These are phyloP conservation scores for Neurospora crassa DNA, from an alignment of 2,329 filamentous ascomycete species.

Conservation along the genomic window DNA sequence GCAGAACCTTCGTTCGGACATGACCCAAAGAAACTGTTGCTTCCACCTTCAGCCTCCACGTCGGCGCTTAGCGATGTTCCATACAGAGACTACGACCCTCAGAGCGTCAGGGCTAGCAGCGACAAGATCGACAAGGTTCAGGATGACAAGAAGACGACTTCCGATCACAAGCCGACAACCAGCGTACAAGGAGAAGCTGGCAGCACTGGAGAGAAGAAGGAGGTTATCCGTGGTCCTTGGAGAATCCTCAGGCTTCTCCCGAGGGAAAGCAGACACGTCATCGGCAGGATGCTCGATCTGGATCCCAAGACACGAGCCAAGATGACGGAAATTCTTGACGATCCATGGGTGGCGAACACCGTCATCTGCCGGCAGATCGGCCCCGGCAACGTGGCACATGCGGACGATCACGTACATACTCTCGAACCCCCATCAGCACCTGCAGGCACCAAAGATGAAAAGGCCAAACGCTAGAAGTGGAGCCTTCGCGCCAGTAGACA, in stretches of 20 bases:
- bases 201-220: constrained; percentile 43
- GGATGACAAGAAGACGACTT: constrained; percentile 3
- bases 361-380: constrained; percentile 74
- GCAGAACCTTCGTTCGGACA: constrained; percentile 71
- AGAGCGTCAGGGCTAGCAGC: constrained; percentile 4
- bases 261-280: constrained; percentile 79
- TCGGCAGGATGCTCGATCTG: constrained; percentile 85
- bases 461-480: not conserved
- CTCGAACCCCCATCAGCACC: constrained; percentile 58
- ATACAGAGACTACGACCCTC: constrained; percentile 16
- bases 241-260: constrained; percentile 78
- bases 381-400: constrained; percentile 58
- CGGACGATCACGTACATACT: constrained; percentile 72
- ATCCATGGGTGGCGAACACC: constrained; percentile 83
- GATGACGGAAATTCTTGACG: constrained; percentile 76
- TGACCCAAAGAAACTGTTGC: constrained; percentile 43
- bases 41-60: constrained; percentile 35
- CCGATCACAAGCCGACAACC: constrained; percentile 5
- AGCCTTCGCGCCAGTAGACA: not conserved
- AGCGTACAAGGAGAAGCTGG: not conserved
- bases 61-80: constrained; percentile 31
- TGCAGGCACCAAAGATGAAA: constrained; percentile 8
- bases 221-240: constrained; percentile 88
- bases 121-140: constrained; percentile 2
- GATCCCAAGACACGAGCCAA: constrained; percentile 75